These are phyloP conservation scores for Epicoccum nigrum DNA, from an alignment of 2,329 filamentous ascomycete species.

Conservation along the genomic window DNA sequence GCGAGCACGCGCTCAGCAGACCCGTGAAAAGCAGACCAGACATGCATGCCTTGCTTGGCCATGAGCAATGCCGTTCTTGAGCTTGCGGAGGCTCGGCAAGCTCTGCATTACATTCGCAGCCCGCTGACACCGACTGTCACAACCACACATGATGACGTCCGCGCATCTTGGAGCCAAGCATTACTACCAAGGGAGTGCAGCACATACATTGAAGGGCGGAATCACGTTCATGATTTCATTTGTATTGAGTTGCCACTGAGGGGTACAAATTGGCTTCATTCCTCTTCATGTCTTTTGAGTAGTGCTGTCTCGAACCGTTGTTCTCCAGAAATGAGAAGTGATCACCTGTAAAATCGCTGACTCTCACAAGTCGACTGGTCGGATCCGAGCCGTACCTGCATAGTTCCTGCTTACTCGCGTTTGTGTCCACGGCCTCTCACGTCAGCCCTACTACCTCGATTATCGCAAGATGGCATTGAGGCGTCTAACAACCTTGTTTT, in stretches of 20 bases:
- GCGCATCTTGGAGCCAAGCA: constrained; percentile 26
- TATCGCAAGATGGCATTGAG: constrained; percentile 28
- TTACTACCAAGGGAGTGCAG: constrained; percentile 22
- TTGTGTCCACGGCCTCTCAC: constrained; percentile 14
- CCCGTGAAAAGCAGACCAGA: constrained; percentile 4
- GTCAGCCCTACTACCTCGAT: constrained; percentile 18
- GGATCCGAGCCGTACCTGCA: constrained; percentile 16
- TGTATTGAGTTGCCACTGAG: constrained; percentile 23
- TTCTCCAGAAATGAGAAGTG: constrained; percentile 1
- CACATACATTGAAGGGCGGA: constrained; percentile 7
- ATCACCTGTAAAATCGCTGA: constrained; percentile 2
- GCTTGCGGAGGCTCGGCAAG: constrained; percentile 13
- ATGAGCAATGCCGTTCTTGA: constrained; percentile 17
- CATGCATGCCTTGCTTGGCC: constrained; percentile 9
- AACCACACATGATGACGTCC: constrained; percentile 23
- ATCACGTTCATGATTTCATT: constrained; percentile 6
- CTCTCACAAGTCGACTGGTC: constrained; percentile 2
- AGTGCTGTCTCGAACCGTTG: constrained; percentile 1
- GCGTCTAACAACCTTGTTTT: constrained; percentile 34
- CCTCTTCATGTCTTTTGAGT: constrained; percentile 4
- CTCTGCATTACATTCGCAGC: constrained; percentile 3
- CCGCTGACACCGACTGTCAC: background rate
- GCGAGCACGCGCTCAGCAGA: constrained; percentile 2
- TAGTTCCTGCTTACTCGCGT: constrained; percentile 7
- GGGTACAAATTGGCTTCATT: constrained; percentile 21